Evolutionary conservation across 1,284 basidiomycete species (phyloP), one percentile per base, ranked within the genome.

Genomic region (Leccinum insolens): DNA sequence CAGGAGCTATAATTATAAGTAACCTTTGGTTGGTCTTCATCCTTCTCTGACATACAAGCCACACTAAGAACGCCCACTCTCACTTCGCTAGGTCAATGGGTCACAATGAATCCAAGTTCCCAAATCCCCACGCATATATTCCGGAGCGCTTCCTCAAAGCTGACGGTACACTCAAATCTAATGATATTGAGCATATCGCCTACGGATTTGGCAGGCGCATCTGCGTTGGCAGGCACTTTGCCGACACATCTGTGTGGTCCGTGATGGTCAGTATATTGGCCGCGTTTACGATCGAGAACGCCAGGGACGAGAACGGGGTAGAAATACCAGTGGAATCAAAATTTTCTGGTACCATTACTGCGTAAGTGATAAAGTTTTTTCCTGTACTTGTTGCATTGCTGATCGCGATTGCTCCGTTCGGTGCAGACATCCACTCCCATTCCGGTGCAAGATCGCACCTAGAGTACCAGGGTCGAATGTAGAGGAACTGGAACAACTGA

Each of bases 171-270:
- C 69, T 77, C 65, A 71, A 58, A 3, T 37, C 58, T 0, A 49
- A 71, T 34, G 25, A 71, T 17, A 9, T 64, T 9, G 58, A 69
- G 22, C 17, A 68, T 4, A 44, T 73, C 49, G 52, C 59, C 14
- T 77, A 62, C 7, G 74, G 73, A 25, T 76, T 76, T 15, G 73
- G 74, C 12, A 64, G 73, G n/a, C 74, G 74, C 17, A 74, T 71
- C 7, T 74, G 73, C 17, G 63, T 63, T 6, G 74, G 74, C 7
- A 65, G 67, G 22, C 14, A 75, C 44, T 73, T 75, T 57, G 68
- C 73, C 4, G 66, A 73, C 9, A 17, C 28, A 3, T 67, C 74
- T 6, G 5, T 74, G 25, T 75, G 74, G 74, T 68, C 69, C 11
- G 66, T 63, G 22, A 60, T 77, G 7, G 68, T 46, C 63, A 72